Evolutionary conservation across 441 rosid species (phyloP).

Genomic region (Manihot esculenta): DNA sequence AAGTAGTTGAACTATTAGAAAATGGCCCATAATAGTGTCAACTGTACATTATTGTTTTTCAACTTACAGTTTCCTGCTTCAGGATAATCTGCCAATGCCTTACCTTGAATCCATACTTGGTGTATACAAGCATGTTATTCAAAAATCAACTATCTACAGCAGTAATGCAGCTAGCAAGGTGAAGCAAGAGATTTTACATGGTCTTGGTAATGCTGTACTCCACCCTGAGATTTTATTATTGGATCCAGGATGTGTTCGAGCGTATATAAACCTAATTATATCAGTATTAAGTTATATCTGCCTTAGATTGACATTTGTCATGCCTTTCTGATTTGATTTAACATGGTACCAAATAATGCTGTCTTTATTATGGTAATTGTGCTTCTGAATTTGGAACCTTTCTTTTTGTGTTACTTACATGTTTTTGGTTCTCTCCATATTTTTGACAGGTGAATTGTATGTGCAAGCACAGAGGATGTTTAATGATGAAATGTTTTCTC

Average conservation of each 20-base stretch:
- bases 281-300: neutral
- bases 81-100: constrained; percentile 85
- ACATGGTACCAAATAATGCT: constrained; percentile 2
- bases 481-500: constrained; percentile 77
- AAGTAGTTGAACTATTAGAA: constrained; percentile 4
- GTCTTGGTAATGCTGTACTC: constrained; percentile 65
- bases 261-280: neutral
- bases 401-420: constrained; percentile 21
- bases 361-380: constrained; percentile 6
- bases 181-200: constrained; percentile 92
- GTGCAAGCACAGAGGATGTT: constrained; percentile 84
- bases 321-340: constrained; percentile 16
- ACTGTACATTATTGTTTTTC: constrained; percentile 8
- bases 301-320: constrained; percentile 5
- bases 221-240: constrained; percentile 12
- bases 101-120: constrained; percentile 80
- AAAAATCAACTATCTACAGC: constrained; percentile 62
- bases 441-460: constrained; percentile 79
- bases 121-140: constrained; percentile 80
- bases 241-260: constrained; percentile 2
- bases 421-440: constrained; percentile 20
- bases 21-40: neutral
- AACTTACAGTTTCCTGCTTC: constrained; percentile 25
- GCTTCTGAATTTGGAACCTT: neutral
- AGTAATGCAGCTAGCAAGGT: constrained; percentile 66